Base-by-base conservation (phyloP, 2,329 filamentous ascomycete species). In the Fusarium sarcochroum region DNA sequence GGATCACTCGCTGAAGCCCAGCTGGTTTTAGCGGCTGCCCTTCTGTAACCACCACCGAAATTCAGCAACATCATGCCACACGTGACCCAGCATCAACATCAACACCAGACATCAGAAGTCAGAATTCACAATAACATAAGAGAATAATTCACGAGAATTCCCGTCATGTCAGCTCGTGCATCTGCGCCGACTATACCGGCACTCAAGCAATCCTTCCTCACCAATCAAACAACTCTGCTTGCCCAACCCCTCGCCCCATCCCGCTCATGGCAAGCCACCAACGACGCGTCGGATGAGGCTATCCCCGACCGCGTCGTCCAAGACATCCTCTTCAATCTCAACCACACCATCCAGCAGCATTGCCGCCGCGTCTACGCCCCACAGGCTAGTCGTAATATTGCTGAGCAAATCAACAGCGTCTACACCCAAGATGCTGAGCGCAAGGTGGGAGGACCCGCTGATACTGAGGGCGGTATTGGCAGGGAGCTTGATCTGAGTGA, bases 401-500 rank as follows among this genome's bases (percentile, higher is more conserved):
- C 91, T 3, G 90, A 92, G 80, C 91, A 93, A 80, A 88, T 93
- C 41, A 89, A 92, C 77, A 79, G 80, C 47, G 79, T 91, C 44
- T 93, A 93, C 76, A 85, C 85, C 77, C 78, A 78, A 7, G 79
- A 80, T 15, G 80, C 79, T 6, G 82, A 84, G 38, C 81, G 81
- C 37, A 79, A 76, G 44, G 77, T 78, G 50, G 73, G 72, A 11
- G 78, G 76, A 1, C 75, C 63, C 2, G 76, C 79, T 59, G 80
- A 79, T 27, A 80, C 78, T 45, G 81, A 75, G 20, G 76, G 73
- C 7, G 75, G 79, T 1, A 76, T 83, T 23, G 76, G 71, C 30
- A 73, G 76, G 32, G 81, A 83, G 21, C 76, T 81, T 11, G 85
- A 87, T 69, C 73, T 86, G 27, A 81, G 81, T 85, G 77, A 63